Conservation (phyloP, 2,329 filamentous ascomycete genomes). For the Berkeleyomyces rouxiae region DNA sequence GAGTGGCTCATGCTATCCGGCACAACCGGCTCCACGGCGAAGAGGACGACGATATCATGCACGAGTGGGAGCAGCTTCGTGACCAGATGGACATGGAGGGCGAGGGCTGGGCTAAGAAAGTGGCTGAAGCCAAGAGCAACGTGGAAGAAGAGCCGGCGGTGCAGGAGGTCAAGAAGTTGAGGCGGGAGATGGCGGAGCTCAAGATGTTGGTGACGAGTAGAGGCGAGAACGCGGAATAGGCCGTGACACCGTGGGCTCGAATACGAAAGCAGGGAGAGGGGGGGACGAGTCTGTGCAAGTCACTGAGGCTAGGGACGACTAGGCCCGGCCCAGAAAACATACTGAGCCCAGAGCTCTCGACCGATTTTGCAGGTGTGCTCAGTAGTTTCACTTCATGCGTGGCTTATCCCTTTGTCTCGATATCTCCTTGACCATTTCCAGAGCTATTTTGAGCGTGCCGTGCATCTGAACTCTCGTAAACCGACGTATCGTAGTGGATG, state of each 20-base stretch:
- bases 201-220: constrained; percentile 25
- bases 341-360: too few species aligned
- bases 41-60: constrained; percentile 70
- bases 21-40: constrained; percentile 66
- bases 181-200: constrained; percentile 40
- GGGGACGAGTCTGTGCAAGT: background rate
- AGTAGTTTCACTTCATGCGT: too few species aligned
- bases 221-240: background rate
- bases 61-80: constrained; percentile 84
- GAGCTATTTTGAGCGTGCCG: background rate
- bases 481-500: background rate
- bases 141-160: constrained; percentile 63
- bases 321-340: too few species aligned
- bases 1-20: constrained; percentile 47
- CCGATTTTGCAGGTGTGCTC: too few species aligned
- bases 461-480: background rate
- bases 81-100: constrained; percentile 60
- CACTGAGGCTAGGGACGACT: too few species aligned
- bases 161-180: constrained; percentile 47
- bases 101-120: constrained; percentile 72
- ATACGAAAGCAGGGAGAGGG: background rate
- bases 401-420: background rate
- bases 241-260: background rate
- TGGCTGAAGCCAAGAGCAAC: constrained; percentile 60
- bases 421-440: too few species aligned